Base-by-base conservation (phyloP, 2,329 filamentous ascomycete species). In the Berkeleyomyces basicola region DNA sequence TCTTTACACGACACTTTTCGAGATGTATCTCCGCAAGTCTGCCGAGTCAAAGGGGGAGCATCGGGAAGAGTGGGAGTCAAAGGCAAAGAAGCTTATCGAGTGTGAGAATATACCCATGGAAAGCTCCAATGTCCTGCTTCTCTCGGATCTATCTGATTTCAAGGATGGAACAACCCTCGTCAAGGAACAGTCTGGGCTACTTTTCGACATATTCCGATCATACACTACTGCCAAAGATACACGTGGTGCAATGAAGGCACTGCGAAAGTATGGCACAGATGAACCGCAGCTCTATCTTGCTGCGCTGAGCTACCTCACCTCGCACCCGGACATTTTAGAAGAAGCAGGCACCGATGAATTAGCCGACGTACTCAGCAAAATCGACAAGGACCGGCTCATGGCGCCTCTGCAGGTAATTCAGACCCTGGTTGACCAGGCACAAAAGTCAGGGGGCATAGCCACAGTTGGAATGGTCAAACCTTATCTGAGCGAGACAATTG, bases 401-500 rank as follows among this genome's bases (percentile, higher is more conserved):
- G 92, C 93, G 0, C 93, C 93, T 0, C 77, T 99, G 3, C 93
- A 99, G 72, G 93, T 99, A 40, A 93, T 99, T 14, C 92, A 99
- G 73, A 93, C 91, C 0, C 81, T 99, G 0, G 76, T 97, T 2
- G 77, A 78, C n/a, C 77, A 80, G 57, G 61, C 59, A 9, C 58
- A 58, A 72, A 77, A 71, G 63, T 74, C 65, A 0, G 51, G 61
- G 7, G 82, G 85, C 4, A 89, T 96, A 2, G 92, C 95, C 0
- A 97, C 90, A 0, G 96, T 99, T 88, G 93, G 92, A 59, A 90
- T 97, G 81, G 86, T 99, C 66, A 97, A 96, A 74, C 84, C 85
- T 4, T 99, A 99, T 73, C 83, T 99, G 1, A 83, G 87, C 66
- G 84, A 87, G 59, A 96, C 91, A 7, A 95, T 99, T 66, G 85